A percentile compares a stretch with the other conserved stretches of the same genome.
Conservation (phyloP, 352 stramenopile genomes). For the Phytophthora ohioensis region DNA sequence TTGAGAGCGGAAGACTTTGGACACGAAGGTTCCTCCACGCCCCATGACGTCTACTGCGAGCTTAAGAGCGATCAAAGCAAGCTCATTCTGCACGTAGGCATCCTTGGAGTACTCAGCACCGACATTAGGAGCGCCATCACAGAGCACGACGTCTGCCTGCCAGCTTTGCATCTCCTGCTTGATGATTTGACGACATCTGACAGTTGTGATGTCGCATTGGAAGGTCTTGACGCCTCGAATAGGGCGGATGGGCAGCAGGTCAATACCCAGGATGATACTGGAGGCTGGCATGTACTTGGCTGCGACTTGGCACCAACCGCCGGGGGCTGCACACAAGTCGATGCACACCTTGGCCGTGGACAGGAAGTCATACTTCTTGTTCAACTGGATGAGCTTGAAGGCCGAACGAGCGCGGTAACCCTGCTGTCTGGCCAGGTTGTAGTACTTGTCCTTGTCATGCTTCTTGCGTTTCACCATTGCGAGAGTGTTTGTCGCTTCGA, state of each 20-base stretch:
- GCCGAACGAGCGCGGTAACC: constrained; percentile 98
- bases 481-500: constrained; percentile 7
- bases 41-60: constrained; percentile 97
- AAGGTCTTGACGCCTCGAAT: constrained; percentile 98
- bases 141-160: constrained; percentile 98
- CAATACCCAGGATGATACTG: constrained; percentile 98
- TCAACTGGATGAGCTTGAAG: constrained; percentile 99
- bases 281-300: constrained; percentile 92
- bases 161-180: constrained; percentile 93
- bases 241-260: constrained; percentile 98
- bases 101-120: constrained; percentile 98
- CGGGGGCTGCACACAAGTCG: constrained; percentile 99
- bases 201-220: constrained; percentile 96
- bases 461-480: constrained; percentile 97
- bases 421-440: constrained; percentile 98
- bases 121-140: constrained; percentile 99
- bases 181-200: constrained; percentile 90
- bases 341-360: constrained; percentile 97
- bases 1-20: constrained; percentile 97
- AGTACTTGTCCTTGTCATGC: constrained; percentile 99
- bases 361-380: constrained; percentile 99
- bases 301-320: constrained; percentile 97
- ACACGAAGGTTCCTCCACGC: constrained; percentile 94
- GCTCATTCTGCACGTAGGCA: constrained; percentile 99
- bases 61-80: constrained; percentile 97